Evolutionary conservation across 1,284 basidiomycete species (phyloP).

Genomic region (Cryptococcus hybrid): DNA sequence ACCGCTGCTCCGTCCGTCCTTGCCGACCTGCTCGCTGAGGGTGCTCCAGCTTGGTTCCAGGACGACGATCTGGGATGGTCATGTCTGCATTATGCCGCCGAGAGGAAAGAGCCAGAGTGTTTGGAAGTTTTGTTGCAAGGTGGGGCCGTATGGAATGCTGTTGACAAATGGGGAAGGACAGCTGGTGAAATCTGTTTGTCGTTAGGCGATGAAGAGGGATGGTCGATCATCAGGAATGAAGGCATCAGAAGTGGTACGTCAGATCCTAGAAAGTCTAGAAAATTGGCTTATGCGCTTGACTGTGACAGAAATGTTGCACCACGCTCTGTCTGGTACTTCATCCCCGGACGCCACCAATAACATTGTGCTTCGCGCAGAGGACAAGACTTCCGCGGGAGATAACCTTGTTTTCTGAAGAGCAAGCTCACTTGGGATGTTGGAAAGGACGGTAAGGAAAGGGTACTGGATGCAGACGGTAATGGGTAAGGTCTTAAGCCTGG

Average conservation of each 20-base stretch:
- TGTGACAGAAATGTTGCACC: constrained; percentile 52
- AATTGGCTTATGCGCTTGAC: not conserved
- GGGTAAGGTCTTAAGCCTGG: constrained; percentile 55
- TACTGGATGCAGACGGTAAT: constrained; percentile 60
- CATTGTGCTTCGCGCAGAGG: constrained; percentile 51
- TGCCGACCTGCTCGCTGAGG: constrained; percentile 61
- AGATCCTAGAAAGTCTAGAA: not conserved
- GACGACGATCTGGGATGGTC: constrained; percentile 78
- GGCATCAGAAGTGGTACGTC: constrained; percentile 75
- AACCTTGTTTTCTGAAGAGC: constrained; percentile 68
- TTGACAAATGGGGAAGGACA: constrained; percentile 73
- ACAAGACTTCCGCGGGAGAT: constrained; percentile 68
- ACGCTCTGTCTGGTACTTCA: constrained; percentile 29
- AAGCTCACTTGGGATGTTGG: constrained; percentile 70
- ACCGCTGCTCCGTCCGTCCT: constrained; percentile 56
- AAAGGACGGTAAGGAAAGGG: constrained; percentile 67
- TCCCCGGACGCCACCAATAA: constrained; percentile 21
- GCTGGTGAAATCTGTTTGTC: constrained; percentile 86
- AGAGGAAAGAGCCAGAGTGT: constrained; percentile 63
- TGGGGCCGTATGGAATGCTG: constrained; percentile 91
- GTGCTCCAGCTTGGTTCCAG: constrained; percentile 90
- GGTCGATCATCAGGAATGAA: constrained; percentile 75
- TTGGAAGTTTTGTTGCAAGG: constrained; percentile 67
- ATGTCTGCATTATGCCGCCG: constrained; percentile 84
- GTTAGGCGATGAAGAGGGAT: constrained; percentile 70